Evolutionary conservation across 345 rosid genomes (phyloP), one percentile per base, ranked within the genome.

Genomic region (Eutrema yunnanense): DNA sequence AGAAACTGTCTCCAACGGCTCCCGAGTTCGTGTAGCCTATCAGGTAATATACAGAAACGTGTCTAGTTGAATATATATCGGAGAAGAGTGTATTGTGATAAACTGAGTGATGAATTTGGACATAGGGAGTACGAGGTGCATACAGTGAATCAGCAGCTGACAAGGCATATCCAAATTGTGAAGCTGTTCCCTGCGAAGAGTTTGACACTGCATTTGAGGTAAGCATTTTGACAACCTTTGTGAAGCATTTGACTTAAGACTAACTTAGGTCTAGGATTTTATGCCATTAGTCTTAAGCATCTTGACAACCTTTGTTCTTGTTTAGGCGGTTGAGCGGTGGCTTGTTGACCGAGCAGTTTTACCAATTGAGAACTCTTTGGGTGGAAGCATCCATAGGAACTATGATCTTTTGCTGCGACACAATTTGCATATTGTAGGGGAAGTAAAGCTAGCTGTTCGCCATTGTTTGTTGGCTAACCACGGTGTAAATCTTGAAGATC

Each of bases 381-480:
- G 98, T 62, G 99, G 99, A 70, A 95, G 99, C 83, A 95, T 95
- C 73, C 99, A 95, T 74, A 81, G 98, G 83, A 93, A 93, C 79
- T 93, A 90, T 63, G 98, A 95, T 74, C 96, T 95, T 43, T 81
- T 95, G 73, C 89, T 95, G 46, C 86, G 96, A 36, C 99, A 95
- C 77, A 84, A 84, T 73, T 82, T 95, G 83, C 98, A 95, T 76
- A 95, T 95, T 63, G 98, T 95, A 9, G 99, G 99, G 58, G 99
- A 95, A 80, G 96, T 95, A 57, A 95, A 92, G 75, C 81, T 92
- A 56, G 88, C 94, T 19, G 94, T 95, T 62, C 88, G 86, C 9
- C 99, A 95, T 75, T 95, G 99, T 88, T 82, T 95, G 64, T 79
- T 95, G 71, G 99, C 98, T 37, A 92, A 95, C 80, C 84, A 81